These are phyloP conservation scores for Schizosaccharomyces lindneri DNA, from an alignment of 805 yeast genomes.

Conservation along the genomic window DNA sequence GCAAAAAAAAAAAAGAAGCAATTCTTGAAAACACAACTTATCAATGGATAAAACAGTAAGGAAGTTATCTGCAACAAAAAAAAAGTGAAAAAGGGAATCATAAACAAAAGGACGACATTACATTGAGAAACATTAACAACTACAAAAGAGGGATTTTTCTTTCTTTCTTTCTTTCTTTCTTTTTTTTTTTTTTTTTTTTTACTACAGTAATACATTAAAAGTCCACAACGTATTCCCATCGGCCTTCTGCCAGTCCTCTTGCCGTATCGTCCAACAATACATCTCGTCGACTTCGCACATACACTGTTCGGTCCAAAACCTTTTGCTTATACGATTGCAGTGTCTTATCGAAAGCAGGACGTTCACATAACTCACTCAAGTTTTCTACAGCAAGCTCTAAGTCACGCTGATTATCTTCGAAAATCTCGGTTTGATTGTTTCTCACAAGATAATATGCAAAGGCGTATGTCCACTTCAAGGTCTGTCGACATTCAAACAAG, in stretches of 20 bases:
- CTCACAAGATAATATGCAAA: slow-evolving; percentile 40
- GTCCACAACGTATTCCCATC: slow-evolving; percentile 14
- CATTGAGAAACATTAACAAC: neutral
- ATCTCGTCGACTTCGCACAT: slow-evolving; percentile 19
- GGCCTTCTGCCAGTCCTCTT: slow-evolving; percentile 18
- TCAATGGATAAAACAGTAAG: neutral
- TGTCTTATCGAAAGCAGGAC: slow-evolving; percentile 10
- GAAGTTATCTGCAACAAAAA: neutral
- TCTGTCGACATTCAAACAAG: slow-evolving; percentile 41
- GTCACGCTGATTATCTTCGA: slow-evolving; percentile 47
- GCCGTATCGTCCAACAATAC: slow-evolving; percentile 22
- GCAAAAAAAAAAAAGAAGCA: too few relatives aligned
- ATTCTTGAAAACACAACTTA: neutral
- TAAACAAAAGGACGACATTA: neutral
- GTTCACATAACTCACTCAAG: slow-evolving; percentile 34
- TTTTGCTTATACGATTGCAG: slow-evolving; percentile 18
- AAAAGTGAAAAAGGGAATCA: neutral
- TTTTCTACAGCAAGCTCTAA: slow-evolving; percentile 44
- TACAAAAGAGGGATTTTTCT: neutral
- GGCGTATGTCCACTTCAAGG: slow-evolving; percentile 78
- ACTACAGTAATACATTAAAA: neutral
- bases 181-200: neutral
- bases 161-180: neutral
- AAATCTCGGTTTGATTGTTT: slow-evolving; percentile 28
- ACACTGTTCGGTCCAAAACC: slow-evolving; percentile 21